Percentiles rank a stretch among this genome's conserved stretches.
phyloP scores from a whole-genome alignment of 2,329 filamentous ascomycete genomes.

The Aureobasidium zeae region DNA sequence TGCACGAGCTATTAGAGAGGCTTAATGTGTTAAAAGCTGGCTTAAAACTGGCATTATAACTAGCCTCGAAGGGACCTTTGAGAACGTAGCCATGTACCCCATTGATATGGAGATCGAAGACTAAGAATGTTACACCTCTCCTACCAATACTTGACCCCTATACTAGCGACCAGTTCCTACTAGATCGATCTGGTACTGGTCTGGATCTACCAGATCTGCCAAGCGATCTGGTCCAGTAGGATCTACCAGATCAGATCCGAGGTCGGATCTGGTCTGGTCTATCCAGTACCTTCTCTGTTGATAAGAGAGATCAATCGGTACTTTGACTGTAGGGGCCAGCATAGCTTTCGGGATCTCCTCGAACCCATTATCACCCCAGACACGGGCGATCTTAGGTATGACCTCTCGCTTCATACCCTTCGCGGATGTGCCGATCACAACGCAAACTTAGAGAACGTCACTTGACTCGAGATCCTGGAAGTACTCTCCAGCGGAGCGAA shows the following conservation, averaged over 20 bases:
- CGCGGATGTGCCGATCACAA: too few species aligned
- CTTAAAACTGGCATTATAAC: not conserved
- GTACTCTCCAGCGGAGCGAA: too few species aligned
- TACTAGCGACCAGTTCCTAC: not conserved
- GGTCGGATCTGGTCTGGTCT: not conserved
- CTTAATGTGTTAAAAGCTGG: constrained; percentile 2
- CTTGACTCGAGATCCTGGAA: too few species aligned
- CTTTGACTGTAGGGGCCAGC: too few species aligned
- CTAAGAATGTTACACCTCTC: not conserved
- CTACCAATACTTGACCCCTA: not conserved
- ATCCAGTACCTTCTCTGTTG: not conserved
- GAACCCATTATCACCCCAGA: too few species aligned
- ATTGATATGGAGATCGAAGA: not conserved
- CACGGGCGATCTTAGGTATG: too few species aligned
- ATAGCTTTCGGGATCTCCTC: too few species aligned
- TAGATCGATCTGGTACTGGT: not conserved
- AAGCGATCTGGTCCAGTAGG: not conserved
- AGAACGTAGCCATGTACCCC: not conserved
- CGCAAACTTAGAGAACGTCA: too few species aligned
- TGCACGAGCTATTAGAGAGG: not conserved
- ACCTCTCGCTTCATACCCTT: too few species aligned
- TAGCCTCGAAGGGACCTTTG: constrained; percentile 1
- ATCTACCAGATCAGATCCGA: not conserved
- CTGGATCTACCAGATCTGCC: not conserved
- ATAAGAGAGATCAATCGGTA: too few species aligned